Base-by-base conservation (phyloP, 805 yeast genomes). In the Helenozyma rhizophorensis region DNA sequence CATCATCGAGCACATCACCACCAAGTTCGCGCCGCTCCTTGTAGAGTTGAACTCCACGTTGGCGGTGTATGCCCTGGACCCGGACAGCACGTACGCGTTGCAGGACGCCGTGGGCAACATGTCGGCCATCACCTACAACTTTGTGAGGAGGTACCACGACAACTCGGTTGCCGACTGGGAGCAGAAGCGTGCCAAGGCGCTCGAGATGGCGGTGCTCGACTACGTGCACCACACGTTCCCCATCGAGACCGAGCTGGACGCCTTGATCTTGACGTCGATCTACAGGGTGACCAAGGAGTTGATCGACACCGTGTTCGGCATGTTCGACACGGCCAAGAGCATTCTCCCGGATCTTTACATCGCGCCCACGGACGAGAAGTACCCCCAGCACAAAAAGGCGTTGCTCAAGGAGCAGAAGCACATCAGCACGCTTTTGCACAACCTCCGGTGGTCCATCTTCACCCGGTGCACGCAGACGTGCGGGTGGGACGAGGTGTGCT, bases 21-120 rank as follows among this genome's bases (percentile, higher is more conserved):
- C 54, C 18, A 77, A 77, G 46, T 79, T 79, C 50, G 58, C 75
- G 1, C 81, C 83, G 9, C 53, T 68, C 23, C 45, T 78, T 15
- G 42, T 56, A 25, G 46, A 53, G 6, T 38, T 78, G 33, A 70
- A 75, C 34, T 48, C 54, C 10, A 60, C 74, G 1, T 54, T 69
- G 21, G 39, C 32, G 5, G 14, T 27, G 7, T 41, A 30, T 9
- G 40, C 46, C 9, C 28, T 23, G 13, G 13, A 35, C 15, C 23
- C 25, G 19, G 25, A 24, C 21, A 8, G n/a, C 9, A 25, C 27
- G 11, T 21, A 10, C 14, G 34, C 37, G 8, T 16, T 38, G 16
- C 25, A 42, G 25, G 11, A 15, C 9, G 48, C 45, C 4, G 51
- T 58, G 7, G 42, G 53, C 14, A 65, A 68, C 32, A 37, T 74